Percentiles rank a stretch among this genome's conserved stretches.
phyloP scores from a whole-genome alignment of 2,329 filamentous ascomycete species.

The Exophiala calicioides region DNA sequence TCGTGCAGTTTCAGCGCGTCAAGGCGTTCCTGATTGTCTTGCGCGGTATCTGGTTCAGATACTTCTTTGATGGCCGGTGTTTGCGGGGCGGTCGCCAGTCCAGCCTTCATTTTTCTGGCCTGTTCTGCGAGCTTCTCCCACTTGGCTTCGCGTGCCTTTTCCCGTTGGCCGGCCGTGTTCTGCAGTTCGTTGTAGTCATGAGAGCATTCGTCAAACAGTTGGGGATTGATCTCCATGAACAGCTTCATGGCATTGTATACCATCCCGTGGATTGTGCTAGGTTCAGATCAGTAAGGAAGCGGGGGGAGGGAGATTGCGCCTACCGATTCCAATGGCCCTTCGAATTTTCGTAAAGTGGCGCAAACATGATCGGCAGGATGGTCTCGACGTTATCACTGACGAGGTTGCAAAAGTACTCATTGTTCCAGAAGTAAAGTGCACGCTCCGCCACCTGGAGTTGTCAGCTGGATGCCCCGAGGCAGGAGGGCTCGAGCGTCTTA shows the following conservation, averaged over 20 bases:
- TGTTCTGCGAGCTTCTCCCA: conserved; percentile 86
- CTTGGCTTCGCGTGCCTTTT: conserved; percentile 77
- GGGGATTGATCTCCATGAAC: conserved; percentile 99
- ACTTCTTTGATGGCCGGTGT: conserved; percentile 40
- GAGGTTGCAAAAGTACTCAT: conserved; percentile 99
- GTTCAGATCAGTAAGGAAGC: conserved; percentile 35
- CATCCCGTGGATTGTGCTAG: conserved; percentile 97
- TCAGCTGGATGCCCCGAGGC: conserved; percentile 1
- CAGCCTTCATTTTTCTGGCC: conserved; percentile 68
- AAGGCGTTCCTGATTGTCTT: conserved; percentile 82
- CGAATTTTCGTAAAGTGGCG: conserved; percentile 95
- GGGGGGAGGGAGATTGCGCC: conserved; percentile 12
- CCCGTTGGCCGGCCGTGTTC: conserved; percentile 82
- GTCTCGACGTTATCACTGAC: conserved; percentile 99
- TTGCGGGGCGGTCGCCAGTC: conserved; percentile 38
- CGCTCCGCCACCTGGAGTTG: conserved; percentile 77
- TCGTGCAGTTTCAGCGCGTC: conserved; percentile 91
- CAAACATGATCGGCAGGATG: conserved; percentile 98
- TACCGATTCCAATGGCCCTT: conserved; percentile 99
- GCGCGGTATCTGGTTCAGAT: conserved; percentile 75
- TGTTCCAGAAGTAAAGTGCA: conserved; percentile 99
- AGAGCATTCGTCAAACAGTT: conserved; percentile 97
- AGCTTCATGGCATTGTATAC: conserved; percentile 99
- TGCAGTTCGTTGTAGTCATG: conserved; percentile 97
- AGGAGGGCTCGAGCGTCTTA: conserved; percentile 34